A percentile compares a stretch with the other conserved stretches of the same genome.
phyloP scores from a whole-genome alignment of 2,329 filamentous ascomycete species.

The Hypoxylon sp. region DNA sequence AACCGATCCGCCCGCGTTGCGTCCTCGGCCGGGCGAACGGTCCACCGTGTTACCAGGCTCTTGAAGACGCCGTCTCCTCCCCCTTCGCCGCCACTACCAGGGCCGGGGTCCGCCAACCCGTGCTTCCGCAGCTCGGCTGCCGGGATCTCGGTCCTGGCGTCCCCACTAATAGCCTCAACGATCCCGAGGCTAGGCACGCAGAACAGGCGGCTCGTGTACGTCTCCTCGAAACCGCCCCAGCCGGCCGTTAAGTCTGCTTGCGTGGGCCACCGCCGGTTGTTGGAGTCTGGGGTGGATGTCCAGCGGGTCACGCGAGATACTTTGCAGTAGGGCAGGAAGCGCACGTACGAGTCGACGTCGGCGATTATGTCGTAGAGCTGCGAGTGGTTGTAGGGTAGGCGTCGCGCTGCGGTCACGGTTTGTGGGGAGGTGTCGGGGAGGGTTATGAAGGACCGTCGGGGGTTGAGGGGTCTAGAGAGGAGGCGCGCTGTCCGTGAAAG shows the following conservation, averaged over 20 bases:
- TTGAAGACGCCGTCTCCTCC: conserved; percentile 68
- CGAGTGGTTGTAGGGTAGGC: conserved; percentile 78
- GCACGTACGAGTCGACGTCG: conserved; percentile 85
- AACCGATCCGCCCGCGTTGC: conserved; percentile 50
- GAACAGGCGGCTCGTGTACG: conserved; percentile 82
- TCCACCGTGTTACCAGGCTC: conserved; percentile 78
- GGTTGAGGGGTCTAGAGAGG: conserved; percentile 4
- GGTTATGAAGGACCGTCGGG: conserved; percentile 51
- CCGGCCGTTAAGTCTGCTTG: conserved; percentile 85
- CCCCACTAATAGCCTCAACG: conserved; percentile 83
- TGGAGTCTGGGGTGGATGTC: conserved; percentile 61
- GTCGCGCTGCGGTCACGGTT: conserved; percentile 78
- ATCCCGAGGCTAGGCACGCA: conserved; percentile 76
- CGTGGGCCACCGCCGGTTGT: conserved; percentile 72
- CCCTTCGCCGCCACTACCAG: background rate
- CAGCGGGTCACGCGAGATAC: conserved; percentile 81
- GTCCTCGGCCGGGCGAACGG: conserved; percentile 64
- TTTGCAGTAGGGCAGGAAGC: conserved; percentile 93
- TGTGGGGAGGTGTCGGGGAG: conserved; percentile 59
- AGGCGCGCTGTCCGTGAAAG: background rate
- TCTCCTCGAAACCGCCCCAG: conserved; percentile 86
- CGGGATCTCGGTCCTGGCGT: conserved; percentile 61
- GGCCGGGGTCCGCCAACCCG: conserved; percentile 41
- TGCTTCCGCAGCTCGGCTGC: conserved; percentile 50
- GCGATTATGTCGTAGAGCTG: conserved; percentile 88